phyloP scores from a whole-genome alignment of 139 green algal species.

The Chlamydomonas eustigma region DNA sequence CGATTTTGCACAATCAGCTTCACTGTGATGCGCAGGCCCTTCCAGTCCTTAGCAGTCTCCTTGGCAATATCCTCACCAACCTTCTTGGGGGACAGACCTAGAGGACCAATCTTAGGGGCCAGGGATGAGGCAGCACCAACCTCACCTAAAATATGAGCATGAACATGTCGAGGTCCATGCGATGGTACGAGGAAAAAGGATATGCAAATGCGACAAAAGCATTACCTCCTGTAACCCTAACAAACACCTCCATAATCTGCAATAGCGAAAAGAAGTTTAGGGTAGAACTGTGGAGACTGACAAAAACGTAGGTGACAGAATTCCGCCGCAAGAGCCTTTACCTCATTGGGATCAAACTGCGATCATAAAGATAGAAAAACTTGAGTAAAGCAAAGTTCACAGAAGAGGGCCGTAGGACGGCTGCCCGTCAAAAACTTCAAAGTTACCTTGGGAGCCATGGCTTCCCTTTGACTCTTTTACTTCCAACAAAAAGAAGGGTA shows the following conservation, averaged over 20 bases:
- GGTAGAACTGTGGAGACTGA: not conserved
- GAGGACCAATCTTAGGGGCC: conserved; percentile 98
- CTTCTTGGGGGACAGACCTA: conserved; percentile 99
- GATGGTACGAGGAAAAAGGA: not conserved
- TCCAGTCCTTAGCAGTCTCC: conserved; percentile 99
- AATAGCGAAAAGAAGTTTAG: not conserved
- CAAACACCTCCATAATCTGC: conserved; percentile 82
- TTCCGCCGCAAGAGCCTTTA: conserved; percentile 21
- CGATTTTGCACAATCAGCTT: conserved; percentile 99
- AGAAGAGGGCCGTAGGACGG: not conserved
- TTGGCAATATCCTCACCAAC: conserved; percentile 99
- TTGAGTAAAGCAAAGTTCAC: not conserved
- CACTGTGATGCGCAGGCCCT: conserved; percentile 95
- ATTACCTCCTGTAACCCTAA: conserved; percentile 86
- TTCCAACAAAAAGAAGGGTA: too few relatives aligned
- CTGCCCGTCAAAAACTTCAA: not conserved
- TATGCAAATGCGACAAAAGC: not conserved
- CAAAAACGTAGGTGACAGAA: not conserved
- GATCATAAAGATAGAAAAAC: not conserved
- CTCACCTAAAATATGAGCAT: conserved; percentile 62
- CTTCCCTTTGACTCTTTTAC: too few relatives aligned
- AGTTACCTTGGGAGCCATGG: not conserved
- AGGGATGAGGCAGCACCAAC: conserved; percentile 97
- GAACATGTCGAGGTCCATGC: too few relatives aligned
- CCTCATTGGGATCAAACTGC: conserved; percentile 87